These are phyloP conservation scores for Ophiostoma piceae DNA, from an alignment of 2,329 filamentous ascomycete genomes.

Conservation along the genomic window DNA sequence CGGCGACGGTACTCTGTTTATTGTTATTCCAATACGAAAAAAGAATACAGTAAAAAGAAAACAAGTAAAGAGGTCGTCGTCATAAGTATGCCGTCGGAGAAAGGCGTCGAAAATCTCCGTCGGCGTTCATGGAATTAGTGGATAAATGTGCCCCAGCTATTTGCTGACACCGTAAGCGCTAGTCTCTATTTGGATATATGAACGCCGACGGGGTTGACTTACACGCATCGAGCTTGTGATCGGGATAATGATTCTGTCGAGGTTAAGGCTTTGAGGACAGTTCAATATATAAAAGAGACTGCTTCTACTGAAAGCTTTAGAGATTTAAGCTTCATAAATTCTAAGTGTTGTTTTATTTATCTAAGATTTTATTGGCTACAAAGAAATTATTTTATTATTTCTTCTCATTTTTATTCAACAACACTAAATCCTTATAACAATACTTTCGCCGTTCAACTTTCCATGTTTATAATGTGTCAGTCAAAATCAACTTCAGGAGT, in stretches of 20 bases:
- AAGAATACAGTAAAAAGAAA: neutral
- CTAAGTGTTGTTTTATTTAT: no score
- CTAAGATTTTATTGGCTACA: neutral
- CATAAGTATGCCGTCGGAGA: slow-evolving; percentile 2
- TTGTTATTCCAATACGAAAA: neutral
- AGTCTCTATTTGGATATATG: neutral
- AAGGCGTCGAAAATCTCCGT: neutral
- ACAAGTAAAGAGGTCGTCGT: slow-evolving; percentile 5
- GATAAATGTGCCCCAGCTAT: neutral
- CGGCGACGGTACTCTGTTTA: neutral
- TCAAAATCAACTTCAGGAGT: neutral
- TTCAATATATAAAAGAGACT: neutral
- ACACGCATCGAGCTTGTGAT: neutral
- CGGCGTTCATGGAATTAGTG: neutral
- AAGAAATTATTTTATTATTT: neutral
- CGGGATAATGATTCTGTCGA: neutral
- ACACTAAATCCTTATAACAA: no score
- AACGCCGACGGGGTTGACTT: slow-evolving; percentile 20
- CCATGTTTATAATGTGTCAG: neutral
- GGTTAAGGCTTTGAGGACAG: neutral
- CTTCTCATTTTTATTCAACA: neutral
- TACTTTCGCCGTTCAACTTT: no score
- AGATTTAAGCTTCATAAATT: no score
- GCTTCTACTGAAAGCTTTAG: no score
- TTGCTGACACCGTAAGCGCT: neutral